Evolutionary conservation across 2,329 filamentous ascomycete genomes (phyloP), one percentile per base, ranked within the genome.

Genomic region (Cladophialophora chaetospira): DNA sequence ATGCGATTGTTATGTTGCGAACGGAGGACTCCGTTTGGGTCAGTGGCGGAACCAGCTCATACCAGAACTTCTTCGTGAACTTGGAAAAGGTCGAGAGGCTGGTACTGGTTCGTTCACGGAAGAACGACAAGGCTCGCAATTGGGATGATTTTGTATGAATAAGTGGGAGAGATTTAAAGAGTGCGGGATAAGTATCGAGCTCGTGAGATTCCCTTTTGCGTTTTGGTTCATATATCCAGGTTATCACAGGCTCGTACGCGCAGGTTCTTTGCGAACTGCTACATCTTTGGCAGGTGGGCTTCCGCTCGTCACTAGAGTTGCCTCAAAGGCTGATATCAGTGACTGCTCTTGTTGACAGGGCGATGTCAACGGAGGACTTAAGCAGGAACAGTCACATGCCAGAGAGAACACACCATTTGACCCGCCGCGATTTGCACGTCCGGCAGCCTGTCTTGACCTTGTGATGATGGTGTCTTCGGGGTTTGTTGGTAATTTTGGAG

Each of bases 241-340:
- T 25, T 11, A 21, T 43, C 13, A 43, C 17, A 23, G 40, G 40
- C 6, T 43, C 17, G 19, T 23, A 26, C 11, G n/a, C 8, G 40
- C 40, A 43, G 2, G 8, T 11, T 11, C 1, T 43, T 15, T 11
- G 19, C 21, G 40, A 11, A 5, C 6, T 13, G 13, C 13, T 8
- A 15, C 40, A 43, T 5, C 36, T 43, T 23, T 8, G 21, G 49
- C 76, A 68, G 73, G 74, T 54, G 68, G 78, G 65, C 69, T 73
- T 73, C 13, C 68, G 71, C 64, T 77, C 74, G 57, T 76, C 73
- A 49, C 69, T 70, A 55, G 70, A 68, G 63, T 70, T 68, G 63
- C 69, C 70, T 5, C 68, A 65, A 5, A 65, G 62, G 21, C 17
- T 1, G 8, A 21, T 33, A 13, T 6, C 29, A 33, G 6, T 33